These are phyloP conservation scores for Epichloe typhina DNA, from an alignment of 2,329 filamentous ascomycete genomes.

Conservation along the genomic window DNA sequence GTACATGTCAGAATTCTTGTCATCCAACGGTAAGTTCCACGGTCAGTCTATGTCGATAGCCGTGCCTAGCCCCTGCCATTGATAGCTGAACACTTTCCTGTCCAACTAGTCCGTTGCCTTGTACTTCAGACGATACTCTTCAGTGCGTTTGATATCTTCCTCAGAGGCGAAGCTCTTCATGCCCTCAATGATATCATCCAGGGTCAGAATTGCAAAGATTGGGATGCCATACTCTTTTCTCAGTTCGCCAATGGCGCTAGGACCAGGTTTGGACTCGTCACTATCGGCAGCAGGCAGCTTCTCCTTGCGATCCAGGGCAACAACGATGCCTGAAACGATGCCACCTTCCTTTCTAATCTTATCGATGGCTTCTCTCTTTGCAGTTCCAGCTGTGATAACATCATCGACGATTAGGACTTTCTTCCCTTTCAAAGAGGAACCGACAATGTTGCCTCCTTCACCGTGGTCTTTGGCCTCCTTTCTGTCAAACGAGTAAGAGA, in stretches of 20 bases:
- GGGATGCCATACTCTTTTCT: conserved; percentile 73
- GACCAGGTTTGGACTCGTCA: conserved; percentile 55
- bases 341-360: conserved; percentile 83
- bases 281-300: conserved; percentile 53
- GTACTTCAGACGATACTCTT: conserved; percentile 59
- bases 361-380: conserved; percentile 80
- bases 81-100: not conserved
- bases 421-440: conserved; percentile 72
- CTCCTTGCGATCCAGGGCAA: conserved; percentile 80
- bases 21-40: not conserved
- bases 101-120: conserved; percentile 39
- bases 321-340: conserved; percentile 71
- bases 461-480: conserved; percentile 96
- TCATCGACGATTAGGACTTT: conserved; percentile 86
- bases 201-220: conserved; percentile 68
- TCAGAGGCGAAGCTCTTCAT: conserved; percentile 48
- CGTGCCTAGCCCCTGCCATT: not conserved
- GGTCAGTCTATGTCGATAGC: not conserved
- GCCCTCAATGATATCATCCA: conserved; percentile 70
- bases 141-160: conserved; percentile 51
- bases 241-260: conserved; percentile 77
- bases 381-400: conserved; percentile 90
- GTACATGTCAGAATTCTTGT: not conserved
- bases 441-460: conserved; percentile 87
- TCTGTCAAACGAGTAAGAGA: conserved; percentile 84